Evolutionary conservation across 2,329 filamentous ascomycete genomes (phyloP).

Genomic region (Emmonsia crescens): DNA sequence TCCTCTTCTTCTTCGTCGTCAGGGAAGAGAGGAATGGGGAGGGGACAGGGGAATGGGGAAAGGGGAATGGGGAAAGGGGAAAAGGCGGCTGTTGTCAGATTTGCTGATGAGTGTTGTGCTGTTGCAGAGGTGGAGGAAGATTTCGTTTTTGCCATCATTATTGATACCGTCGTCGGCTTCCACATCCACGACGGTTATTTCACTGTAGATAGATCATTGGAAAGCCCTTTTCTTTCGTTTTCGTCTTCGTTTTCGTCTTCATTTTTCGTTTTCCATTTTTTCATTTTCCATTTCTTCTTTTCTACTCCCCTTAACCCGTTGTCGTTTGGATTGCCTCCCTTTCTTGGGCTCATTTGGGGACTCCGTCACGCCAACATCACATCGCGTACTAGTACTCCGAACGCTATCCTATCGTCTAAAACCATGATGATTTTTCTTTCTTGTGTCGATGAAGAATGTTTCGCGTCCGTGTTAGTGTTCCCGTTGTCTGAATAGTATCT

Average conservation of each 20-base stretch:
- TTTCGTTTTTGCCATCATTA: background rate
- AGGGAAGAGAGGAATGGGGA: background rate
- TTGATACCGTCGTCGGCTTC: background rate
- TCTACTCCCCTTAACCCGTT: background rate
- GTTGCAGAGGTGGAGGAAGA: background rate
- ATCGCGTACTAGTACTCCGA: background rate
- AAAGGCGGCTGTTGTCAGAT: background rate
- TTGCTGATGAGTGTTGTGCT: background rate
- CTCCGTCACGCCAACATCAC: background rate
- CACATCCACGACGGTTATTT: background rate
- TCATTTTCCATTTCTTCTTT: background rate
- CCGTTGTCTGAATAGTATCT: background rate
- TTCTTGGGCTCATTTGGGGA: background rate
- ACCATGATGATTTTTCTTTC: background rate
- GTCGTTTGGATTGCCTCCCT: background rate
- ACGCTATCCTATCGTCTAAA: background rate
- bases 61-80: too few relatives aligned
- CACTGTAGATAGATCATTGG: background rate
- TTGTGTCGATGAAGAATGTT: background rate
- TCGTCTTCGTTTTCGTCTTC: background rate
- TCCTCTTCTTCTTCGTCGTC: background rate
- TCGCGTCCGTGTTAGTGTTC: background rate
- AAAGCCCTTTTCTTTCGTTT: too few relatives aligned
- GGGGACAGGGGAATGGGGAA: too few relatives aligned
- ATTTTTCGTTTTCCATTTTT: background rate